phyloP scores from a whole-genome alignment of 139 green algal genomes.

The Chara braunii region DNA sequence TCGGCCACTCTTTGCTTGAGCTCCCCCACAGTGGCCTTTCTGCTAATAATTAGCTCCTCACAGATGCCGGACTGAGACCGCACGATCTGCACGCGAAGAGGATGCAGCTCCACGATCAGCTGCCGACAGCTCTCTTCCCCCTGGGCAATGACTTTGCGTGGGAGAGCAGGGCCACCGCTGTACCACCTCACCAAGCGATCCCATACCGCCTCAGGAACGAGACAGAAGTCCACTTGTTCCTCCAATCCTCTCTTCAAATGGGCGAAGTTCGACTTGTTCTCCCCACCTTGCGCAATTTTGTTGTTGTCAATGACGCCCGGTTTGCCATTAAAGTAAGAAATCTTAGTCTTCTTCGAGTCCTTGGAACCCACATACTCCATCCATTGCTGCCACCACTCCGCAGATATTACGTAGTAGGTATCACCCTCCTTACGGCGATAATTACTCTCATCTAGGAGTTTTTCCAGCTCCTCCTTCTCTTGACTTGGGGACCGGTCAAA shows the following conservation, averaged over 20 bases:
- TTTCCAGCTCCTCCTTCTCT: conserved; percentile 16
- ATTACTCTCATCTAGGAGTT: background rate
- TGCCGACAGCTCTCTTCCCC: background rate
- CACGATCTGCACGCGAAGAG: conserved; percentile 9
- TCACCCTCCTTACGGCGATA: conserved; percentile 10
- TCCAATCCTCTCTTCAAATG: no score
- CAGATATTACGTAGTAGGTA: conserved; percentile 16
- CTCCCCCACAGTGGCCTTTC: background rate
- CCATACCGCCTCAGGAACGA: no score
- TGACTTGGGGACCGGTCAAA: conserved; percentile 1
- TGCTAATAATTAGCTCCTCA: conserved; percentile 18
- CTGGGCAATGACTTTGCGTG: background rate
- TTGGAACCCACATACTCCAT: background rate
- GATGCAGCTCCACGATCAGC: conserved; percentile 31
- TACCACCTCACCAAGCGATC: conserved; percentile 31
- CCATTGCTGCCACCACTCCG: conserved; percentile 5
- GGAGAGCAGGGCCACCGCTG: conserved; percentile 18
- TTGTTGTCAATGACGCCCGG: no score
- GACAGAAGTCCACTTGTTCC: no score
- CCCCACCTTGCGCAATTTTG: no score
- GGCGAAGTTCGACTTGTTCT: no score
- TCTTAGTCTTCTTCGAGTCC: no score
- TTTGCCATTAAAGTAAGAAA: no score
- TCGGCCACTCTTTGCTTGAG: conserved; percentile 1
- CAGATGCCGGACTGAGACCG: background rate